These are phyloP conservation scores for Fusarium sp. DNA, from an alignment of 2,329 filamentous ascomycete species.

Conservation along the genomic window DNA sequence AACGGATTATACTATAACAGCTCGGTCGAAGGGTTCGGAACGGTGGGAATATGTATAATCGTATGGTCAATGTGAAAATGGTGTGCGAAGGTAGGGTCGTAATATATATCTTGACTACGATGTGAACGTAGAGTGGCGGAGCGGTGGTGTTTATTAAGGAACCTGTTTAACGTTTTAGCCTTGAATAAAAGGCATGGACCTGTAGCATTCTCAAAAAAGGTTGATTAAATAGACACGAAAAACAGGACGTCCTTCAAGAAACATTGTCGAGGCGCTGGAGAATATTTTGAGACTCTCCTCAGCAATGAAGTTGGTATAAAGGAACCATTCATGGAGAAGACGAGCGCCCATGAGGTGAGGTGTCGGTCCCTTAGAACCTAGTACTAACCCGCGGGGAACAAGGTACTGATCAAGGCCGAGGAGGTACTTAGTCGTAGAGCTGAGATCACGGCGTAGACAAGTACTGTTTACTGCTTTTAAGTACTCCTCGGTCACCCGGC, in stretches of 20 bases:
- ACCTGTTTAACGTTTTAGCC: conserved; percentile 29
- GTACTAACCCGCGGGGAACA: conserved; percentile 35
- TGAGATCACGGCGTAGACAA: background rate
- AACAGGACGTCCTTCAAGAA: conserved; percentile 16
- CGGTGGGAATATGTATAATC: conserved; percentile 1
- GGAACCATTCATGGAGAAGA: conserved; percentile 33
- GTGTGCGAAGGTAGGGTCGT: conserved; percentile 3
- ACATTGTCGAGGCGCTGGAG: conserved; percentile 20
- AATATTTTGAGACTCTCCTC: background rate
- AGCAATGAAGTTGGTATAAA: conserved; percentile 34
- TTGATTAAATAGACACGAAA: conserved; percentile 21
- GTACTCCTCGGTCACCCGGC: conserved; percentile 24
- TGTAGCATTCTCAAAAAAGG: conserved; percentile 30
- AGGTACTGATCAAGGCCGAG: background rate
- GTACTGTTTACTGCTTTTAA: conserved; percentile 18
- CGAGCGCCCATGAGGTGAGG: conserved; percentile 26
- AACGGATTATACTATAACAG: conserved; percentile 23
- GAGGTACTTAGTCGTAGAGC: conserved; percentile 7
- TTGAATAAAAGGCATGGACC: conserved; percentile 14
- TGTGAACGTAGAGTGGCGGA: conserved; percentile 33
- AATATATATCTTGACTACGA: conserved; percentile 23
- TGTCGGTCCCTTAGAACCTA: conserved; percentile 17
- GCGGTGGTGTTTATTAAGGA: conserved; percentile 19
- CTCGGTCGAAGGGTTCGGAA: conserved; percentile 13
- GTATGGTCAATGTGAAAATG: background rate